Evolutionary conservation across 192 early-diverging fungal species (phyloP).

Genomic region (Mortierella claussenii): DNA sequence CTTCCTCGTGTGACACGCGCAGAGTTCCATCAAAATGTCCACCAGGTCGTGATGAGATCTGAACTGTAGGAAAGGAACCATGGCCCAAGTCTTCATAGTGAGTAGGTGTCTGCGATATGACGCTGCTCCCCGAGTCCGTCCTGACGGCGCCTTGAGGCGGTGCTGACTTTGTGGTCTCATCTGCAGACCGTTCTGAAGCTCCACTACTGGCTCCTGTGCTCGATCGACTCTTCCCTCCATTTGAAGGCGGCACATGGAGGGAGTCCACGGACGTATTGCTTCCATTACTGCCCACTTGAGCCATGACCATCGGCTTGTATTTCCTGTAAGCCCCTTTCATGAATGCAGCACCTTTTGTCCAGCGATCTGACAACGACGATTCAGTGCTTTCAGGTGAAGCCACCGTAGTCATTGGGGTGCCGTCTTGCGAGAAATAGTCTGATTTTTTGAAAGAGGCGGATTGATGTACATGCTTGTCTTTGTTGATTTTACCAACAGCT

Average conservation of each 20-base stretch:
- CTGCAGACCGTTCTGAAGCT: slow-evolving; percentile 4
- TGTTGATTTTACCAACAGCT: not conserved
- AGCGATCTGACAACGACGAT: not conserved
- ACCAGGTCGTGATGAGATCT: slow-evolving; percentile 34
- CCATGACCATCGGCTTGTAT: slow-evolving; percentile 42
- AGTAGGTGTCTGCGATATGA: slow-evolving; percentile 7
- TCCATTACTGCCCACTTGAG: slow-evolving; percentile 19
- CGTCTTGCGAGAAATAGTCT: not conserved
- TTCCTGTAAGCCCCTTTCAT: slow-evolving; percentile 26
- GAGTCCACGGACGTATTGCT: slow-evolving; percentile 12
- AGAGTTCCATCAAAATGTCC: slow-evolving; percentile 48
- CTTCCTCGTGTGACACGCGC: slow-evolving; percentile 26
- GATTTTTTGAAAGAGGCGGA: not conserved
- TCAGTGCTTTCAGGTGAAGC: slow-evolving; percentile 5
- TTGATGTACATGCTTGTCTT: not conserved
- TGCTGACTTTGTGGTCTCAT: not conserved
- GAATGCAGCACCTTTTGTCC: slow-evolving; percentile 21
- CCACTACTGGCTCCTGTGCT: not conserved
- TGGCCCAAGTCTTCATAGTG: slow-evolving; percentile 21
- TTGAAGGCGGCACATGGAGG: not conserved
- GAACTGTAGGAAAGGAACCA: slow-evolving; percentile 35
- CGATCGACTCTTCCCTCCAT: not conserved
- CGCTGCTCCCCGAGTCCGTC: slow-evolving; percentile 12
- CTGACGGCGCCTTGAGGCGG: not conserved
- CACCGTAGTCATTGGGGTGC: not conserved